Evolutionary conservation across 257 asterid genomes (phyloP), one percentile per base, ranked within the genome.

Genomic region (Nicotiana tabacum): DNA sequence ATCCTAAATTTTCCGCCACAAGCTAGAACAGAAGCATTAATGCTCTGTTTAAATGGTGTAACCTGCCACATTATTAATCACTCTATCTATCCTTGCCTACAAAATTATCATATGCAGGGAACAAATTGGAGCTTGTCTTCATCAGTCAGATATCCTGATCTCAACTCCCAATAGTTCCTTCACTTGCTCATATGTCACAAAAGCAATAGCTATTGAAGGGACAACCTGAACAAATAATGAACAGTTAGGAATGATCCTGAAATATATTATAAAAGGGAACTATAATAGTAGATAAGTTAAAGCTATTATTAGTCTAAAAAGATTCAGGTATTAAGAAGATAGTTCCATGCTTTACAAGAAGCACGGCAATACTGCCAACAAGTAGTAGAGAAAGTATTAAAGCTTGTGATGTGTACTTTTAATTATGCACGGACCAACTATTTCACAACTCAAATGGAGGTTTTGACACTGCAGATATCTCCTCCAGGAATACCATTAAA

Each of bases 111-210:
- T 67, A 78, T 82, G 57, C 80, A 66, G 77, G 18, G 82, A 83
- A 82, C 68, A 82, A 70, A 77, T 37, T 76, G 69, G 70, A 85
- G 83, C 84, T 82, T 66, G 83, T 76, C 85, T 30, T 48, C 83
- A 80, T 95, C 91, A 95, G 85, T 95, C 97, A 39, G 97, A 92
- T 82, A 94, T 95, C 82, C 93, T 91, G 85, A 94, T 89, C 87
- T 95, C 97, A 66, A 94, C 97, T n/a, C 98, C 97, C 62, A 95
- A 88, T 13, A 91, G 80, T 86, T 88, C 95, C 88, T 92, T 95
- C 91, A 95, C 96, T 92, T 95, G 98, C 88, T 95, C 98, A 67
- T 95, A 93, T 56, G 98, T 89, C 88, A 95, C 98, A 56, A 95
- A 95, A 3, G 98, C 97, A 65, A 95, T 91, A 48, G 98, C 97